Evolutionary conservation across 805 yeast species (phyloP).

Genomic region (Candida qinlingensis): DNA sequence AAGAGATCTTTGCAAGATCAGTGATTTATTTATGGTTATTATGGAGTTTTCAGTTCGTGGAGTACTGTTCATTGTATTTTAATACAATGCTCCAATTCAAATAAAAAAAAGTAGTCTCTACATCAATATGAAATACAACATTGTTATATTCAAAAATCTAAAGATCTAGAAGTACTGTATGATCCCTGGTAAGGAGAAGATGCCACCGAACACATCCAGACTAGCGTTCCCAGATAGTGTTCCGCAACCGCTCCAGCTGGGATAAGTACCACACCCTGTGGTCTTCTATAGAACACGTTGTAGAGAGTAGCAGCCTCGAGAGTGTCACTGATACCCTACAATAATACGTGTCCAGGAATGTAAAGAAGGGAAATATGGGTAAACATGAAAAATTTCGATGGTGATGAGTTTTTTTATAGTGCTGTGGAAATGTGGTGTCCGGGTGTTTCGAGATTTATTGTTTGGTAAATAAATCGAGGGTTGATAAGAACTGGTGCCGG

Average conservation of each 20-base stretch:
- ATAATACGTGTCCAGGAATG: constrained; percentile 21
- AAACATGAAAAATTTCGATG: constrained; percentile 3
- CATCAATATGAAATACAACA: too few species aligned
- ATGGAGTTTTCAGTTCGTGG: not conserved
- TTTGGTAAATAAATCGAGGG: not conserved
- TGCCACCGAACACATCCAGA: constrained; percentile 21
- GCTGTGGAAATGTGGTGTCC: constrained; percentile 1
- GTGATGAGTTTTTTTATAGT: not conserved
- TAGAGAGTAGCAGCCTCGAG: constrained; percentile 25
- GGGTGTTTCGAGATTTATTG: constrained; percentile 2
- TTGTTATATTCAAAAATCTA: not conserved
- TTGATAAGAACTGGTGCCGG: too few species aligned
- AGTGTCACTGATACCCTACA: constrained; percentile 26
- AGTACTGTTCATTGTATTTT: not conserved
- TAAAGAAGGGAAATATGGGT: not conserved
- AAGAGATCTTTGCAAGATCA: too few species aligned
- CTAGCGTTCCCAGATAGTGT: constrained; percentile 11
- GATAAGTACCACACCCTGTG: constrained; percentile 12
- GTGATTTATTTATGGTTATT: not conserved
- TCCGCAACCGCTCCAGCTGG: constrained; percentile 32
- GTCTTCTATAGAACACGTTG: constrained; percentile 25
- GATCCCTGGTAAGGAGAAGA: constrained; percentile 34
- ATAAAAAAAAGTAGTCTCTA: too few species aligned
- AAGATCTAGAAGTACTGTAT: constrained; percentile 15
- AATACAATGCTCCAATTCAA: too few species aligned